Conservation (phyloP, 768 basidiomycete genomes). For the Macrolepiota fuliginosa region DNA sequence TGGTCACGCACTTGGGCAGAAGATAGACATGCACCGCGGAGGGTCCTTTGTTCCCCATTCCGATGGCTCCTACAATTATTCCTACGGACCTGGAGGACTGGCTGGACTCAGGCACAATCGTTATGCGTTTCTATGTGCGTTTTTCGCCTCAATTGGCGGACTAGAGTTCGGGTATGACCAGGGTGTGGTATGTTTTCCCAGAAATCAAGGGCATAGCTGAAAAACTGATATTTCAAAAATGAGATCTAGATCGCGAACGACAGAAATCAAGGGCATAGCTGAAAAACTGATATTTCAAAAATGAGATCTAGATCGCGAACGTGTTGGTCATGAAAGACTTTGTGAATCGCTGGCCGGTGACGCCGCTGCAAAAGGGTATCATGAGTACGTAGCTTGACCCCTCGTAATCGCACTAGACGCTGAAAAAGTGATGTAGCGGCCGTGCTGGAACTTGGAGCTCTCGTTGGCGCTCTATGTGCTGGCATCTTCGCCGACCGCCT, state of each 20-base stretch:
- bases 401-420: background rate
- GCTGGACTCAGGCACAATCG: constrained; percentile 62
- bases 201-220: background rate
- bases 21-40: background rate
- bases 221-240: background rate
- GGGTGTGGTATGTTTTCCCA: constrained; percentile 68
- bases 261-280: no score
- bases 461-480: constrained; percentile 69
- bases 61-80: constrained; percentile 56
- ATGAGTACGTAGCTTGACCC: constrained; percentile 56
- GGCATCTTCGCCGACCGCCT: constrained; percentile 68
- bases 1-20: background rate
- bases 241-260: constrained; percentile 64
- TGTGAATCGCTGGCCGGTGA: constrained; percentile 61
- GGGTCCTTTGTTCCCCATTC: constrained; percentile 34
- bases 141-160: constrained; percentile 77
- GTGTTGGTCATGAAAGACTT: constrained; percentile 84
- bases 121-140: constrained; percentile 63
- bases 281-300: background rate
- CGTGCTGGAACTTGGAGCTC: constrained; percentile 71
- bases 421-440: constrained; percentile 50
- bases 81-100: constrained; percentile 71
- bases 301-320: constrained; percentile 59
- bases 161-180: constrained; percentile 83
- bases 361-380: constrained; percentile 68